Evolutionary conservation across 139 green algal species (phyloP), one percentile per base, ranked within the genome.

Genomic region (Chlamydomonas schloesseri): DNA sequence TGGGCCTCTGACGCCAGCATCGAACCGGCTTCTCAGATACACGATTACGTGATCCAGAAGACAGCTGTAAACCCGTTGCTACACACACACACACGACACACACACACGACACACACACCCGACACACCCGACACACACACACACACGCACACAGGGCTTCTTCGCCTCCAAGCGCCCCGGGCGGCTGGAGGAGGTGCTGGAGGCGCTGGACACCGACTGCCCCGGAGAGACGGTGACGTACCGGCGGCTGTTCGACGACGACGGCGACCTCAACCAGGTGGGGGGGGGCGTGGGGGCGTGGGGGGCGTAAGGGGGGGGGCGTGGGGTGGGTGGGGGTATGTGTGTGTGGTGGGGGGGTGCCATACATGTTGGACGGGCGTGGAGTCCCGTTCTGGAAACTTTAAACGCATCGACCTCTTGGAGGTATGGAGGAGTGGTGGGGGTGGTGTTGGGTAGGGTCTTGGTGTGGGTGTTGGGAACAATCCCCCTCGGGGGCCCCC

Each of bases 191-290:
- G 80, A 86, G 80, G 80, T 92, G 18, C 70, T 74, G 33, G 88
- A 92, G 60, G 88, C 88, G 10, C 88, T 92, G 17, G 88, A 92
- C 68, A 82, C 84, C 13, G 88, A 92, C 55, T 81, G 85, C 36
- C 69, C 84, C 5, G 84, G 81, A 5, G 88, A 92, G 17, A 68
- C 71, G 33, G 57, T 92, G 58, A 53, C 50, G 36, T 91, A 91
- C 83, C 65, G 78, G 8, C 67, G 60, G 2, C 75, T 91, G 47
- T 91, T 91, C 42, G 71, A 69, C 21, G 83, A 87, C 34, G 87
- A 90, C 67, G 71, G 73, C 17, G 70, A 91, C 47, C 55, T 91
- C n/a, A 91, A 91, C 77, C 88, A 91, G 72, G 82, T 75, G 64
- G 1, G 64, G 64, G n/a, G 14, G 64, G 29, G 64, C 23, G 4